Conservation (phyloP, 129 eudicot species). For the Rutidosis leptorrhynchoides region DNA sequence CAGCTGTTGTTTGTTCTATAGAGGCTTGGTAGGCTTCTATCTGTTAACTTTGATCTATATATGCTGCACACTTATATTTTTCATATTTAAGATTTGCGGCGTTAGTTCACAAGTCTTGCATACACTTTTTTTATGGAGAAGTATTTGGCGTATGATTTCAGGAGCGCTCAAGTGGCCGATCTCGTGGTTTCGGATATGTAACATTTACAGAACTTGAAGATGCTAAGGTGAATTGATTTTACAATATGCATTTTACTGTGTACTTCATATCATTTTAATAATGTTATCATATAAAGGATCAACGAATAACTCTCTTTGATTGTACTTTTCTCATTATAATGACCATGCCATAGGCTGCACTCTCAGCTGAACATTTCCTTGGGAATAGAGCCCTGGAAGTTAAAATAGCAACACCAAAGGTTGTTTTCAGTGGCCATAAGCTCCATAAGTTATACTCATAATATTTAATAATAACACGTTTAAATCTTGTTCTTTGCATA, state of each 20-base stretch:
- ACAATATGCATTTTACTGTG: background rate
- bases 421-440: slow-evolving; percentile 22
- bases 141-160: slow-evolving; percentile 27
- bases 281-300: slow-evolving; percentile 8
- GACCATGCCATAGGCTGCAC: slow-evolving; percentile 52
- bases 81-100: background rate
- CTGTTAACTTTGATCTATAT: background rate
- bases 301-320: background rate
- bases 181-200: slow-evolving; percentile 99
- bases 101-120: background rate
- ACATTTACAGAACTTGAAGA: slow-evolving; percentile 82
- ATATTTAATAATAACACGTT: background rate
- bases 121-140: background rate
- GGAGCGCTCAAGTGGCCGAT: slow-evolving; percentile 95
- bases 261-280: background rate
- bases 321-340: slow-evolving; percentile 6
- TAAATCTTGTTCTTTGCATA: slow-evolving; percentile 25
- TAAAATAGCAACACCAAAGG: slow-evolving; percentile 98
- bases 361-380: slow-evolving; percentile 73
- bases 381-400: slow-evolving; percentile 93
- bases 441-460: background rate
- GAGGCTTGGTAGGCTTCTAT: background rate
- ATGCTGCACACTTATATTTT: background rate
- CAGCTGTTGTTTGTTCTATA: background rate
- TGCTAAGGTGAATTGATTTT: slow-evolving; percentile 65